Conservation (phyloP, 2,329 filamentous ascomycete species). For the Saccharata proteae region DNA sequence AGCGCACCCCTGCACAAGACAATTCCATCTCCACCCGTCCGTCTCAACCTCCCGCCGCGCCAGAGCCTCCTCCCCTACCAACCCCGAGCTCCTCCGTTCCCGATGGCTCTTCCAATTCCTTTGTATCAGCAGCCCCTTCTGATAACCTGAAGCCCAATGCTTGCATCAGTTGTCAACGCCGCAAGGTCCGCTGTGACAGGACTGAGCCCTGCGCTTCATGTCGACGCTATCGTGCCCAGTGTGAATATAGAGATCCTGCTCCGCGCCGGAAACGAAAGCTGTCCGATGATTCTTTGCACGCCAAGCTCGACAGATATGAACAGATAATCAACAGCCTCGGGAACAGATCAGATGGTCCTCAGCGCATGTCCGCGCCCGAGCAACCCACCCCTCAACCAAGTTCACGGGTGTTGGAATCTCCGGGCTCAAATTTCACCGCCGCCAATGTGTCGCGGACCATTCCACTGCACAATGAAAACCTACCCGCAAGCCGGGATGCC, state of each 20-base stretch:
- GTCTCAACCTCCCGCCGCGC: background rate
- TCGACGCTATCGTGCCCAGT: slow-evolving; percentile 17
- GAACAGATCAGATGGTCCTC: too few species aligned
- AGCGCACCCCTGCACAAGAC: background rate
- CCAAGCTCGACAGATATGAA: slow-evolving; percentile 20
- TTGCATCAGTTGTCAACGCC: slow-evolving; percentile 21
- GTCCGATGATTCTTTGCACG: slow-evolving; percentile 14
- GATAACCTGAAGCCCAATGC: slow-evolving; percentile 18
- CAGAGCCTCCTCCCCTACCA: background rate
- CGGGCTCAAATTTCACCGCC: slow-evolving; percentile 6
- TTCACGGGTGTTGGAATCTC: background rate
- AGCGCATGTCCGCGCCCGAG: too few species aligned
- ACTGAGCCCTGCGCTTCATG: slow-evolving; percentile 20
- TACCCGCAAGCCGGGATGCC: background rate
- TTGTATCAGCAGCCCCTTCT: too few species aligned
- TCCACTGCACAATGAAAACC: slow-evolving; percentile 1
- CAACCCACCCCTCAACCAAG: background rate
- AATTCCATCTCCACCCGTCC: too few species aligned
- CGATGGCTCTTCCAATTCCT: too few species aligned
- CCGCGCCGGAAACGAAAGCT: slow-evolving; percentile 18
- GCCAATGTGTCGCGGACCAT: slow-evolving; percentile 5
- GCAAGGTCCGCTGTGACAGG: slow-evolving; percentile 24
- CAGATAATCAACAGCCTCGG: slow-evolving; percentile 17
- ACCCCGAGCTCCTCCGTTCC: slow-evolving; percentile 1
- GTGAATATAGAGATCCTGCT: slow-evolving; percentile 21